These are phyloP conservation scores for Scheffersomyces coipomensis DNA, from an alignment of 805 yeast genomes.

Conservation along the genomic window DNA sequence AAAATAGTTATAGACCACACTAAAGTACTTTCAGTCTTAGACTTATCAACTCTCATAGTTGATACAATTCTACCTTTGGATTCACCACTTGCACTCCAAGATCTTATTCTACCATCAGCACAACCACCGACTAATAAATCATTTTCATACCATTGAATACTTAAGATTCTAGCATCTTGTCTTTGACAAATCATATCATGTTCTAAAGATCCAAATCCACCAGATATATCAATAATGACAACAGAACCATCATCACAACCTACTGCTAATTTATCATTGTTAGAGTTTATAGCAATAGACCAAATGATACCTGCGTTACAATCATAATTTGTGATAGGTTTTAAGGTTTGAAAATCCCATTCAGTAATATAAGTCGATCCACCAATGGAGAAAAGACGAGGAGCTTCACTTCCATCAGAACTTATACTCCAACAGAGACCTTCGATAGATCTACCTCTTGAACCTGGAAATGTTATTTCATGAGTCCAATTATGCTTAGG, in stretches of 20 bases:
- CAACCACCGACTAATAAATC: constrained; percentile 84
- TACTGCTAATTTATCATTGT: constrained; percentile 67
- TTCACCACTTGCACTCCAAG: constrained; percentile 60
- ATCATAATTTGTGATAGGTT: constrained; percentile 73
- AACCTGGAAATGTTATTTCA: constrained; percentile 71
- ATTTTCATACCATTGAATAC: constrained; percentile 72
- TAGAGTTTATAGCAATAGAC: constrained; percentile 71
- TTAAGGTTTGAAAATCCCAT: constrained; percentile 79
- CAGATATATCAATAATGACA: constrained; percentile 78
- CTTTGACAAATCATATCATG: constrained; percentile 75
- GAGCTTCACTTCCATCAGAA: constrained; percentile 51
- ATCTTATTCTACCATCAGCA: constrained; percentile 87
- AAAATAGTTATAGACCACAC: constrained; percentile 83
- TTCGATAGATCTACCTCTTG: constrained; percentile 81
- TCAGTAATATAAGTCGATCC: constrained; percentile 90
- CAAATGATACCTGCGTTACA: constrained; percentile 93
- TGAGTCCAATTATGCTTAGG: constrained; percentile 81
- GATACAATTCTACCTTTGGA: constrained; percentile 68
- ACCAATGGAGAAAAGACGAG: constrained; percentile 87
- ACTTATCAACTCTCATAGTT: constrained; percentile 89
- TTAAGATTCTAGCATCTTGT: constrained; percentile 78
- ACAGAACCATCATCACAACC: constrained; percentile 97
- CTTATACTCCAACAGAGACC: constrained; percentile 76
- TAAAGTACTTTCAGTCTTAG: constrained; percentile 79
- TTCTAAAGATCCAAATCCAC: constrained; percentile 82